Conservation (phyloP, 2,329 filamentous ascomycete genomes). For the Colletotrichum endophyticum region DNA sequence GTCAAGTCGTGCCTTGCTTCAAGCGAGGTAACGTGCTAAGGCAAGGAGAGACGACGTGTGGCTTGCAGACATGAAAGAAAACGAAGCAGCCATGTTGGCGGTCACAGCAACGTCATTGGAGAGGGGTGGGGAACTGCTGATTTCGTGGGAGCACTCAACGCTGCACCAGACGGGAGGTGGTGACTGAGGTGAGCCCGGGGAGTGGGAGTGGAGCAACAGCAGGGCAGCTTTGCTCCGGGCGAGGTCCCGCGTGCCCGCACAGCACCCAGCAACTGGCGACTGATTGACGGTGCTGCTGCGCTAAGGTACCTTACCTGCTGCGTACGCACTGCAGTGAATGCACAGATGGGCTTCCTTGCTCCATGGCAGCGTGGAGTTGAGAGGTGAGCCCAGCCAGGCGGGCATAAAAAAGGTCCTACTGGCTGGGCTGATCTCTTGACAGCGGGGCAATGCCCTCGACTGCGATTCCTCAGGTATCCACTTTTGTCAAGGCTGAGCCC, state of each 20-base stretch:
- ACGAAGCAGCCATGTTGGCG: conserved; percentile 1
- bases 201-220: neutral
- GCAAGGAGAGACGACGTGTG: neutral
- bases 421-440: neutral
- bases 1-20: neutral
- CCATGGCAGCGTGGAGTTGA: neutral
- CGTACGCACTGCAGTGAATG: neutral
- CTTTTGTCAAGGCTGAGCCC: neutral
- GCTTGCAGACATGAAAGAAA: neutral
- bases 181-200: neutral
- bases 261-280: neutral
- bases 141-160: neutral
- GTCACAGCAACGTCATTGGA: conserved; percentile 21
- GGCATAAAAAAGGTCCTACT: conserved; percentile 6
- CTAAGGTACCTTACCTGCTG: neutral
- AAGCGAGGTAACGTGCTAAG: neutral
- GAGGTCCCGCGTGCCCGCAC: neutral
- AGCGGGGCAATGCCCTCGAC: neutral
- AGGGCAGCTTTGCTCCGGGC: neutral
- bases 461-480: neutral
- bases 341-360: neutral
- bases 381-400: neutral
- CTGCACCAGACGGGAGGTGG: neutral
- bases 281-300: neutral
- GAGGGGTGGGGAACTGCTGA: neutral